These are phyloP conservation scores for Diaporthe sp. DNA, from an alignment of 2,329 filamentous ascomycete genomes.

Conservation along the genomic window DNA sequence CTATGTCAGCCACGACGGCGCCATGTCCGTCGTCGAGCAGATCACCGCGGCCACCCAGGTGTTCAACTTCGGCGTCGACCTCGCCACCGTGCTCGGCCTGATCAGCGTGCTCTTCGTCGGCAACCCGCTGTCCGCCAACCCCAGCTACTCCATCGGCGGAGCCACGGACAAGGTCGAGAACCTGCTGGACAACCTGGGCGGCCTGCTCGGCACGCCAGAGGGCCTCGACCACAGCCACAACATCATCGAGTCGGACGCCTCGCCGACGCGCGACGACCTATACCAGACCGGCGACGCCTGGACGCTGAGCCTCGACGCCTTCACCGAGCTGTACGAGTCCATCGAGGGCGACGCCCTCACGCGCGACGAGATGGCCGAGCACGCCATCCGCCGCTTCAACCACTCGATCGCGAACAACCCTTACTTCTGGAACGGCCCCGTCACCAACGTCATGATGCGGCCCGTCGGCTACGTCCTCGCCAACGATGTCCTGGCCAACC, in stretches of 20 bases:
- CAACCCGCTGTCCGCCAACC: conserved; percentile 47
- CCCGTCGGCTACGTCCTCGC: conserved; percentile 31
- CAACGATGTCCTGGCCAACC: conserved; percentile 36
- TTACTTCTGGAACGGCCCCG: conserved; percentile 48
- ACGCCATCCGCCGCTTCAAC: conserved; percentile 60
- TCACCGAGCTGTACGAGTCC: conserved; percentile 42
- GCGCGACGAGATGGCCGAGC: conserved; percentile 50
- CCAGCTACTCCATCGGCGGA: conserved; percentile 58
- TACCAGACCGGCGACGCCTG: conserved; percentile 44
- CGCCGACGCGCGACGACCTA: conserved; percentile 44
- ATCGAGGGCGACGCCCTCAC: not conserved
- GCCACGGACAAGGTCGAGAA: not conserved
- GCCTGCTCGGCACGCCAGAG: conserved; percentile 41
- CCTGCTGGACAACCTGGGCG: conserved; percentile 34
- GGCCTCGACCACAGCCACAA: conserved; percentile 46
- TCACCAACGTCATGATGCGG: conserved; percentile 48
- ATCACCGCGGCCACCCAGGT: conserved; percentile 46
- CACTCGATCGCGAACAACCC: conserved; percentile 47
- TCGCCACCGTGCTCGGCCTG: conserved; percentile 53
- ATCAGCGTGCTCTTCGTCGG: conserved; percentile 59
- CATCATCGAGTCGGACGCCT: conserved; percentile 44
- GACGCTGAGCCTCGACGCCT: conserved; percentile 41
- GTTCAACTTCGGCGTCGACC: conserved; percentile 58
- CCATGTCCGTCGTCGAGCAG: conserved; percentile 43
- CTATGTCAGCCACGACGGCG: conserved; percentile 55